Percentiles rank a stretch among this genome's conserved stretches.
Evolutionary conservation across 441 rosid genomes (phyloP).

Genomic region (Omphalea diandra): DNA sequence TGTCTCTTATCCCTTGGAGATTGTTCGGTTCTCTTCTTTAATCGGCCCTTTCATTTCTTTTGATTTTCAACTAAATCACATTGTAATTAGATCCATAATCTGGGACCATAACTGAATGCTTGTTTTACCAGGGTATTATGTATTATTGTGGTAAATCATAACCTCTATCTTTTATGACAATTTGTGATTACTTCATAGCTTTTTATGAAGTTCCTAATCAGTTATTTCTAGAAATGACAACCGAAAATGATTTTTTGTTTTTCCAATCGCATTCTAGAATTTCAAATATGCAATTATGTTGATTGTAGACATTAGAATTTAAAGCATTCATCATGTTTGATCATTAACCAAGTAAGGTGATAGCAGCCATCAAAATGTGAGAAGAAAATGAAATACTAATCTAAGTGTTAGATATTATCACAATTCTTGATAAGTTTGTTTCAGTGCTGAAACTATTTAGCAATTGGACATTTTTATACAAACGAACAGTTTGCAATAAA

Average conservation of each 20-base stretch:
- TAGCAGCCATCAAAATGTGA: neutral
- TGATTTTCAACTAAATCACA: too few relatives aligned
- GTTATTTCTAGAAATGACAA: neutral
- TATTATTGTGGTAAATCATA: too few relatives aligned
- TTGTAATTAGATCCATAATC: too few relatives aligned
- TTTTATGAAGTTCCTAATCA: neutral
- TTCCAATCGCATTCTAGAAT: neutral
- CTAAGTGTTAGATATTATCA: neutral
- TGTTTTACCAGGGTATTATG: too few relatives aligned
- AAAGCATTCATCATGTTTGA: neutral
- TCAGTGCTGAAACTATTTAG: neutral
- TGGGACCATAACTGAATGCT: too few relatives aligned
- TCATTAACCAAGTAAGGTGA: neutral
- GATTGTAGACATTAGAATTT: neutral
- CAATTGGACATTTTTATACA: neutral
- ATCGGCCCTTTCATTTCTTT: too few relatives aligned
- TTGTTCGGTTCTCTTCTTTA: too few relatives aligned
- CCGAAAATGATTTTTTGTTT: neutral
- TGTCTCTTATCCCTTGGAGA: too few relatives aligned
- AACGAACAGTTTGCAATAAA: neutral
- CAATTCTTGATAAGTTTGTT: neutral
- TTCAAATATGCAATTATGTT: neutral
- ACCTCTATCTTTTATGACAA: too few relatives aligned
- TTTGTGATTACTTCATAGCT: neutral
- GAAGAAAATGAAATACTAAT: neutral